Conservation (phyloP, 1,139 yeast genomes). For the Saccharomyces hybrid region DNA sequence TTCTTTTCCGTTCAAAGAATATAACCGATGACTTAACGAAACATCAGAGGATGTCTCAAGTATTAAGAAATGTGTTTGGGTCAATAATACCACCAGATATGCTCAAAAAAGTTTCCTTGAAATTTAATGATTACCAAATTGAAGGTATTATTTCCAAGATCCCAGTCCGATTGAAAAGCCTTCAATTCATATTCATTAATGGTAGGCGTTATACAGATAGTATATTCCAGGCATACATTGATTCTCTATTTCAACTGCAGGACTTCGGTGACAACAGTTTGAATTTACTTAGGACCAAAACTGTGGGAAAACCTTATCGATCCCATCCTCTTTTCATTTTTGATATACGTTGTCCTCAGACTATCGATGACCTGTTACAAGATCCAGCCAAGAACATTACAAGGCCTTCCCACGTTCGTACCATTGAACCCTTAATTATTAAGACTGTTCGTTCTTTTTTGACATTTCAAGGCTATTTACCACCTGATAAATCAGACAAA, state of each 20-base stretch:
- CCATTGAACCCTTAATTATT: slow-evolving; percentile 32
- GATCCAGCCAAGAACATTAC: slow-evolving; percentile 37
- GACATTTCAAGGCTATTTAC: slow-evolving; percentile 22
- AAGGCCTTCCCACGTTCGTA: slow-evolving; percentile 26
- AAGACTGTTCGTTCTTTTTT: slow-evolving; percentile 32
- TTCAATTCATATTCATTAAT: slow-evolving; percentile 46
- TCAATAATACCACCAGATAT: slow-evolving; percentile 12
- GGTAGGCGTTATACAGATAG: slow-evolving; percentile 32
- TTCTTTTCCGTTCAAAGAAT: slow-evolving; percentile 8
- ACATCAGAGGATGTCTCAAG: slow-evolving; percentile 9
- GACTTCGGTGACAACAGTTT: not conserved
- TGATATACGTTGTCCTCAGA: slow-evolving; percentile 31
- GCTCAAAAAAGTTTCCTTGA: slow-evolving; percentile 19
- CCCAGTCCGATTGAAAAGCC: slow-evolving; percentile 33
- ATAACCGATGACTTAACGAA: slow-evolving; percentile 1
- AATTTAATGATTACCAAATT: slow-evolving; percentile 28
- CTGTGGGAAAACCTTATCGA: slow-evolving; percentile 30
- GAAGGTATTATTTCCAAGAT: slow-evolving; percentile 29
- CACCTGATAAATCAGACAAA: not conserved
- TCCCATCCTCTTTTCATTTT: slow-evolving; percentile 38
- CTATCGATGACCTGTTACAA: slow-evolving; percentile 37
- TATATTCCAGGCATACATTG: slow-evolving; percentile 30
- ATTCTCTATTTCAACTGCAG: slow-evolving; percentile 24
- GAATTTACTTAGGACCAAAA: slow-evolving; percentile 5
- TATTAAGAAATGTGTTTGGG: slow-evolving; percentile 16